Conservation (phyloP, 2,329 filamentous ascomycete species). For the Colletotrichum spaethianum region DNA sequence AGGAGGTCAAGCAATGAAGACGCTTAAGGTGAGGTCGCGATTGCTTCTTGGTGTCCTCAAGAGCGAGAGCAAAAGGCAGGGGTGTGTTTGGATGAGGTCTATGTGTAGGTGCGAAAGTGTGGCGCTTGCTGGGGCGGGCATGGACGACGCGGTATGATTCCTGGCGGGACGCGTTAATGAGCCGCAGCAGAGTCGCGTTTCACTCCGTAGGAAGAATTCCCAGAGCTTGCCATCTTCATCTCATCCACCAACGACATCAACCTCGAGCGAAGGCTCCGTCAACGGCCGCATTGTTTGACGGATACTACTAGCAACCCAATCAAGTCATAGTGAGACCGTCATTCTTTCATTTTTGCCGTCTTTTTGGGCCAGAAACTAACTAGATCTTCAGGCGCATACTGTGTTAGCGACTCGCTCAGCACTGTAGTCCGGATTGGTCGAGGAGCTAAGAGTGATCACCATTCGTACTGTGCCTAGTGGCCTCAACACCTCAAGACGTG, state of each 20-base stretch:
- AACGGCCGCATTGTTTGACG: neutral
- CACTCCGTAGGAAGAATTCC: constrained; percentile 25
- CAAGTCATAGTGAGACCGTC: neutral
- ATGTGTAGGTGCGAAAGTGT: neutral
- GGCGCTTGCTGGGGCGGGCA: constrained; percentile 13
- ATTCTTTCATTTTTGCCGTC: neutral
- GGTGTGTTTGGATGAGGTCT: constrained; percentile 39
- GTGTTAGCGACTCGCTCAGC: constrained; percentile 24
- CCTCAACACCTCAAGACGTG: neutral
- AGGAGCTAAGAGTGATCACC: neutral
- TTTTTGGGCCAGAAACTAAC: neutral
- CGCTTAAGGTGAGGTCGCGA: neutral
- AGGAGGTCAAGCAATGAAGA: neutral
- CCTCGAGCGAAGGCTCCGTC: neutral
- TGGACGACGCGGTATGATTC: constrained; percentile 29
- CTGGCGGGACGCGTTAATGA: constrained; percentile 37
- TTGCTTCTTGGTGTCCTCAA: constrained; percentile 5
- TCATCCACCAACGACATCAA: constrained; percentile 7
- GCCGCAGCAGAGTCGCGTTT: constrained; percentile 36
- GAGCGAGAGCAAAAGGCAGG: constrained; percentile 51
- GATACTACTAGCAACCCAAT: no score
- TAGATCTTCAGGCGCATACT: constrained; percentile 14
- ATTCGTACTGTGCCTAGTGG: constrained; percentile 19
- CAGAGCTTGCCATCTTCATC: constrained; percentile 30
- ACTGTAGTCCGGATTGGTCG: constrained; percentile 34